Conservation (phyloP, 768 basidiomycete genomes). For the Hypholoma sublateritium region DNA sequence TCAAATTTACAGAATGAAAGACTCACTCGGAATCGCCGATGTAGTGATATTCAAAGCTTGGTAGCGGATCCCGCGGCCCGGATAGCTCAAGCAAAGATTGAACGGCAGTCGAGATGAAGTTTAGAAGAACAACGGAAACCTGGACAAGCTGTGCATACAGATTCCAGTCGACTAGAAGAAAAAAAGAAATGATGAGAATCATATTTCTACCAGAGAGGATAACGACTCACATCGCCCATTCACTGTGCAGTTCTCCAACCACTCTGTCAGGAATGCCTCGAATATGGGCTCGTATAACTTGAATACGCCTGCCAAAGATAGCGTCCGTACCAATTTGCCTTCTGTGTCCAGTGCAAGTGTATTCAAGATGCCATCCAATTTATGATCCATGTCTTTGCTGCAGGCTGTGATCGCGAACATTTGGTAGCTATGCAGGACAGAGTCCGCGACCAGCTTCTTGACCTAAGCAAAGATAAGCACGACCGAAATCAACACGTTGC, state of each 20-base stretch:
- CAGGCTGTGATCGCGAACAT: constrained; percentile 51
- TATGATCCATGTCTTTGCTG: constrained; percentile 57
- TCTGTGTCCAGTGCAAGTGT: constrained; percentile 51
- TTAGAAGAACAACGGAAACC: constrained; percentile 39
- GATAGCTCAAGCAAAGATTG: constrained; percentile 23
- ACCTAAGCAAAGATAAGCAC: constrained; percentile 34
- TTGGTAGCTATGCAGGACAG: constrained; percentile 37
- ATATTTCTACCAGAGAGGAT: background rate
- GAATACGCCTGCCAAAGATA: constrained; percentile 32
- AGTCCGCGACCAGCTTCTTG: constrained; percentile 44
- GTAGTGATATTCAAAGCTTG: constrained; percentile 40
- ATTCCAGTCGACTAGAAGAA: constrained; percentile 52
- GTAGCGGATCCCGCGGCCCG: constrained; percentile 27
- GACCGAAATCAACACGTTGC: background rate
- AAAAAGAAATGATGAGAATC: background rate
- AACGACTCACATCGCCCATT: constrained; percentile 47
- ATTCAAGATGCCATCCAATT: constrained; percentile 44
- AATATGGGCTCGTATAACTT: constrained; percentile 40
- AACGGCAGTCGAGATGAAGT: constrained; percentile 33
- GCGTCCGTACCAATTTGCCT: constrained; percentile 51
- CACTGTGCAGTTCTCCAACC: constrained; percentile 41
- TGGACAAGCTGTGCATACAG: constrained; percentile 48
- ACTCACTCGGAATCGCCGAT: constrained; percentile 22
- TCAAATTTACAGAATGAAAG: constrained; percentile 5
- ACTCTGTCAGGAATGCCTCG: constrained; percentile 41